phyloP scores from a whole-genome alignment of 345 rosid genomes.

The Reutealis trisperma region DNA sequence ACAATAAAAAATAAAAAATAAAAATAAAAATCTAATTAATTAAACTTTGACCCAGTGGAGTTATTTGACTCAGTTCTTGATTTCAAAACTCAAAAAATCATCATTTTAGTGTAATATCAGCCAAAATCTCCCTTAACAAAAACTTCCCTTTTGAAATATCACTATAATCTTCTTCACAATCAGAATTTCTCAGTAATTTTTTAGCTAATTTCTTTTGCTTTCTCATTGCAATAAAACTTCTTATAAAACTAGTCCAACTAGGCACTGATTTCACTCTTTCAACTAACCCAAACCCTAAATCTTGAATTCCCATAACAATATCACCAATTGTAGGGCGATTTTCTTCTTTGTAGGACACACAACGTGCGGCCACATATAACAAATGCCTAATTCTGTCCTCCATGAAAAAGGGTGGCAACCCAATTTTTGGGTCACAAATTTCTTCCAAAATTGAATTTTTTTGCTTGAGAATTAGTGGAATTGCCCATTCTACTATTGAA shows the following conservation, averaged over 20 bases:
- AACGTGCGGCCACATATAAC: slow-evolving; percentile 54
- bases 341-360: slow-evolving; percentile 46
- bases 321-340: slow-evolving; percentile 51
- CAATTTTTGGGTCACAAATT: slow-evolving; percentile 46
- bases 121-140: slow-evolving; percentile 36
- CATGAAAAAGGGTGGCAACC: slow-evolving; percentile 29
- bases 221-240: slow-evolving; percentile 37
- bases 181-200: background rate
- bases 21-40: too few relatives aligned
- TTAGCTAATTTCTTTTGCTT: slow-evolving; percentile 25
- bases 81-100: background rate
- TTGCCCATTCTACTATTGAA: slow-evolving; percentile 69
- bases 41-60: background rate
- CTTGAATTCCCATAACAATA: slow-evolving; percentile 41
- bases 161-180: background rate
- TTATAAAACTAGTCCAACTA: slow-evolving; percentile 42
- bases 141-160: slow-evolving; percentile 27
- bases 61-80: background rate
- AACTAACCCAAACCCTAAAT: slow-evolving; percentile 22
- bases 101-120: slow-evolving; percentile 27
- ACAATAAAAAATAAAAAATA: too few relatives aligned
- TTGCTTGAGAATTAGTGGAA: slow-evolving; percentile 41
- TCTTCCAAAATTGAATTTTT: slow-evolving; percentile 14
- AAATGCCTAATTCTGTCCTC: slow-evolving; percentile 35
- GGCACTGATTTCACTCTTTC: slow-evolving; percentile 35